Evolutionary conservation across 495 filamentous ascomycete species (phyloP).

Genomic region (Xylaria curta): DNA sequence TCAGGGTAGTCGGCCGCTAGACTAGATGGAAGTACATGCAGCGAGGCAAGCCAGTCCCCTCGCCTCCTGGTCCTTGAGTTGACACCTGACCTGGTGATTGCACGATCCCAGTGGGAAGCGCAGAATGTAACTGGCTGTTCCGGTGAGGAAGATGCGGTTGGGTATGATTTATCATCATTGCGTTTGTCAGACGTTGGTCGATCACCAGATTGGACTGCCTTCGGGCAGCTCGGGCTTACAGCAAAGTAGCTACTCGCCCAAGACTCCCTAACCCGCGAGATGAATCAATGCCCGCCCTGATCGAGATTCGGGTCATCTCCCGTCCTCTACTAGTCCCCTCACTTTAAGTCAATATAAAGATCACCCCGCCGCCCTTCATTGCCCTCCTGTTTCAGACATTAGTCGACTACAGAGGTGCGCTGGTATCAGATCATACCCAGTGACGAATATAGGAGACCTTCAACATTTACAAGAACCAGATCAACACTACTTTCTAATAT

Average conservation of each 20-base stretch:
- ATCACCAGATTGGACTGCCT: slow-evolving; percentile 4
- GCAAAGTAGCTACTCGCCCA: not conserved
- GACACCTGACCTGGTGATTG: slow-evolving; percentile 17
- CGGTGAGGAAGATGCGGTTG: slow-evolving; percentile 16
- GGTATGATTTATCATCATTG: slow-evolving; percentile 24
- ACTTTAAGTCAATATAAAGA: slow-evolving; percentile 17
- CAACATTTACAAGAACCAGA: not conserved
- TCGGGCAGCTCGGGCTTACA: slow-evolving; percentile 24
- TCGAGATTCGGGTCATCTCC: slow-evolving; percentile 14
- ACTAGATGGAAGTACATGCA: slow-evolving; percentile 15
- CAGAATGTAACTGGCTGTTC: slow-evolving; percentile 17
- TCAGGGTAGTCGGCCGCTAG: not conserved
- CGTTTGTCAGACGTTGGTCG: slow-evolving; percentile 22
- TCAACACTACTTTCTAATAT: slow-evolving; percentile 25
- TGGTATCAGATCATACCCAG: not conserved
- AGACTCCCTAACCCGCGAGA: not conserved
- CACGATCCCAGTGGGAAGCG: slow-evolving; percentile 4
- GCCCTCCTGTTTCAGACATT: not conserved
- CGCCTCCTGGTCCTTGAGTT: slow-evolving; percentile 3
- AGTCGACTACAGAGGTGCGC: not conserved
- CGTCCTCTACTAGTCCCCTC: not conserved
- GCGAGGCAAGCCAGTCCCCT: not conserved
- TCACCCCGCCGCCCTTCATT: not conserved
- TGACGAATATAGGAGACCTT: not conserved
- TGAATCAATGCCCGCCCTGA: not conserved